phyloP scores from a whole-genome alignment of 805 yeast genomes.

The Cyberlindnera euphorbiiphila region DNA sequence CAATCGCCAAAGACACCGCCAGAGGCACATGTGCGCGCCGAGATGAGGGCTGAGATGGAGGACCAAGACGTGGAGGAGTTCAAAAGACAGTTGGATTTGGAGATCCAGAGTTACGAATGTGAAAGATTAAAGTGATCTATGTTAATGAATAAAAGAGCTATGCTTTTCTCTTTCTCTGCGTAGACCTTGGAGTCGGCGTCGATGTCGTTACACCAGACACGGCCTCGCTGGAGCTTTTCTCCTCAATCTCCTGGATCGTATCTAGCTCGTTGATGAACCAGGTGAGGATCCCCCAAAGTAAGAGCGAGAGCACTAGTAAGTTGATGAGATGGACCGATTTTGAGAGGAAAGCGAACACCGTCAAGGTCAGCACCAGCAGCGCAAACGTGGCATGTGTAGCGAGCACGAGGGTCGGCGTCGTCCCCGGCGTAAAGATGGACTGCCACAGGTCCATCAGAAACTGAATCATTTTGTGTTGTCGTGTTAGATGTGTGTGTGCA shows the following conservation, averaged over 20 bases:
- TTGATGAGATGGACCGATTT: conserved; percentile 58
- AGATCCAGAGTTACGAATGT: conserved; percentile 21
- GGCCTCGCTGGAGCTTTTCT: conserved; percentile 25
- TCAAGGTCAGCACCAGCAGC: conserved; percentile 54
- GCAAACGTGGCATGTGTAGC: conserved; percentile 87
- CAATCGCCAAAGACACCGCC: background rate
- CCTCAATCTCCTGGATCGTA: conserved; percentile 27
- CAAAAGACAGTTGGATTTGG: conserved; percentile 20
- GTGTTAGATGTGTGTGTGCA: background rate
- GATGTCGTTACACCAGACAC: too few species aligned
- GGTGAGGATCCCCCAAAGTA: conserved; percentile 74
- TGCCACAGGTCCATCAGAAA: conserved; percentile 78
- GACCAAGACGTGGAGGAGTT: conserved; percentile 26
- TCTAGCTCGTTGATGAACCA: conserved; percentile 82
- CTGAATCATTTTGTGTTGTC: conserved; percentile 17
- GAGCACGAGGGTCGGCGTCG: conserved; percentile 79
- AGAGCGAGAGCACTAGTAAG: conserved; percentile 50
- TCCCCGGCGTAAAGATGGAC: conserved; percentile 88
- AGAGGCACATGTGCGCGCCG: too few species aligned
- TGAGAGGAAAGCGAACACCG: conserved; percentile 54
- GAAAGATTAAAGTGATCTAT: conserved; percentile 13
- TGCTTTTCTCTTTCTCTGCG: conserved; percentile 16
- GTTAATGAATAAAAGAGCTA: background rate
- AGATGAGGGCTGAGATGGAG: background rate
- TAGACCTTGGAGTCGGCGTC: conserved; percentile 3